A percentile compares a stretch with the other conserved stretches of the same genome.
These are phyloP conservation scores for Globisporangium polare DNA, from an alignment of 352 stramenopile genomes.

Conservation along the genomic window DNA sequence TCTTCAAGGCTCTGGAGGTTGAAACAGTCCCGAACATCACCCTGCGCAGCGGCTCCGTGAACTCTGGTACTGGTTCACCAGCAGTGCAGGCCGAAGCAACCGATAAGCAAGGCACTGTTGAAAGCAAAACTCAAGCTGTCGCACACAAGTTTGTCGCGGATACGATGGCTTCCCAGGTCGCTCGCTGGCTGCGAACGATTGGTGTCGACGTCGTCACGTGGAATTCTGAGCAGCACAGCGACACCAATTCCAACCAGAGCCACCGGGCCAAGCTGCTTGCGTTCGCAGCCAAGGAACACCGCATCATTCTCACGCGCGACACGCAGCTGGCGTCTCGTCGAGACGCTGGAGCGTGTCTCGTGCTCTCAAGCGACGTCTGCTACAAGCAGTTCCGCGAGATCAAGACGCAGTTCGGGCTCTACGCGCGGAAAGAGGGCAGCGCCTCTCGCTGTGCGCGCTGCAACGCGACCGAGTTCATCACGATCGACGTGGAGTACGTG, in stretches of 20 bases:
- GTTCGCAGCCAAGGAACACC: constrained; percentile 29
- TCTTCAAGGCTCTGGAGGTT: constrained; percentile 37
- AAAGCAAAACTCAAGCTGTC: background rate
- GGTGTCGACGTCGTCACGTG: constrained; percentile 74
- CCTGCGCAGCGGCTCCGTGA: constrained; percentile 15
- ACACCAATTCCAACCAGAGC: constrained; percentile 25
- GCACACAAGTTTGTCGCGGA: constrained; percentile 72
- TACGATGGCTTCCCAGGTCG: constrained; percentile 71
- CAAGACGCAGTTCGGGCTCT: constrained; percentile 50
- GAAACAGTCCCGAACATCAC: constrained; percentile 33
- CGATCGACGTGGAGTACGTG: constrained; percentile 25
- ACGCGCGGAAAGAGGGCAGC: constrained; percentile 25
- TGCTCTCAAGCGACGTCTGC: constrained; percentile 42
- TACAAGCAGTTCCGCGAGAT: constrained; percentile 60
- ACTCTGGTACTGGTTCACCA: background rate
- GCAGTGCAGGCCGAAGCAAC: background rate
- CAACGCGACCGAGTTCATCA: constrained; percentile 39
- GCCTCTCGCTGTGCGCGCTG: constrained; percentile 44
- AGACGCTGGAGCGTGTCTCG: constrained; percentile 48
- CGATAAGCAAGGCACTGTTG: background rate
- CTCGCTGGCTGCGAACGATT: constrained; percentile 71
- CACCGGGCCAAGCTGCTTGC: constrained; percentile 38
- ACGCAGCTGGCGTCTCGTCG: constrained; percentile 33
- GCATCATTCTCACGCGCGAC: constrained; percentile 53
- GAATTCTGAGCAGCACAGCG: constrained; percentile 32